Evolutionary conservation across 805 yeast genomes (phyloP).

Genomic region (Lachancea sp.): DNA sequence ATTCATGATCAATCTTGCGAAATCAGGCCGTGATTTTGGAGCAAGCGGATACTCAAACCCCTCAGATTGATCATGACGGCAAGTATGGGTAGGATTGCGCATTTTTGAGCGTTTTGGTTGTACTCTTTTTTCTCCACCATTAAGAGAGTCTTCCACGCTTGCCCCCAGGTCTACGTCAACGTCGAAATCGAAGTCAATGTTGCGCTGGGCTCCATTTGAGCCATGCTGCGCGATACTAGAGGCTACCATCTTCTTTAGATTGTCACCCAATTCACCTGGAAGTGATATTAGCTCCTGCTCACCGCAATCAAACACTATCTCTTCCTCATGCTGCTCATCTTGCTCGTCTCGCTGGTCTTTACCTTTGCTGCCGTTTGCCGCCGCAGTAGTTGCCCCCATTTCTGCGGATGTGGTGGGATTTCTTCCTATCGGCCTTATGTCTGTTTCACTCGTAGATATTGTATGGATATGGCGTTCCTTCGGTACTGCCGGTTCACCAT

Average conservation of each 20-base stretch:
- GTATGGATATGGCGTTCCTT: too few relatives aligned
- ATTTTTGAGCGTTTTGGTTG: too few relatives aligned
- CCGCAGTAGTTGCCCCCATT: neutral
- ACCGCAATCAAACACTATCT: constrained; percentile 27
- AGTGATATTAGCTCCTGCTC: constrained; percentile 17
- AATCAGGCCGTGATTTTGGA: constrained; percentile 6
- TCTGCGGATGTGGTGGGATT: too few relatives aligned
- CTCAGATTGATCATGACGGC: neutral
- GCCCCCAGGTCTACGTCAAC: constrained; percentile 3
- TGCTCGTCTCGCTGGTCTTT: neutral
- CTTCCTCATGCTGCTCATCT: neutral
- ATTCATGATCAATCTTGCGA: constrained; percentile 3
- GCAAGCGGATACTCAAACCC: constrained; percentile 5
- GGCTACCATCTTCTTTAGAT: constrained; percentile 7
- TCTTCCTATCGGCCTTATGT: too few relatives aligned
- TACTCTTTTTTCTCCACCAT: neutral
- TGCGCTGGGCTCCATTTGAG: neutral
- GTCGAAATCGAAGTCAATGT: constrained; percentile 5
- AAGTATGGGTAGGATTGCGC: neutral
- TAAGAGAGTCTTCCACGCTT: neutral
- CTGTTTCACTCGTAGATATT: too few relatives aligned
- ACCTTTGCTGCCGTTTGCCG: neutral
- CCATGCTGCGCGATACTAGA: constrained; percentile 5
- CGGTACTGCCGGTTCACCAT: too few relatives aligned
- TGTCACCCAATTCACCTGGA: constrained; percentile 7